These are phyloP conservation scores for Kodamaea sagamina DNA, from an alignment of 805 yeast species.

Conservation along the genomic window DNA sequence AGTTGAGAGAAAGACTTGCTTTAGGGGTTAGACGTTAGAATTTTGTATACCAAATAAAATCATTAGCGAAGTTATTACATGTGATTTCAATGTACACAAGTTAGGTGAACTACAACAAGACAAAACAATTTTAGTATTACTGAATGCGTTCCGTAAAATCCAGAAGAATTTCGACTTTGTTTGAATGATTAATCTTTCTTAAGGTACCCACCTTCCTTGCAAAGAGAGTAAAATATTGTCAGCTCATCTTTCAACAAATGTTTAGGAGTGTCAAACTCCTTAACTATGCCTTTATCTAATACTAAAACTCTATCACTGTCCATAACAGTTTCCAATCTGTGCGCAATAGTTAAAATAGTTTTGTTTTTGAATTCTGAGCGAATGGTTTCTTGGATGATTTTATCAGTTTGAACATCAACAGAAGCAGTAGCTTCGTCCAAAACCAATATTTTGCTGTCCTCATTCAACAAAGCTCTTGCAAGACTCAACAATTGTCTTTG, in stretches of 20 bases:
- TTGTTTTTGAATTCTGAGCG: conserved; percentile 68
- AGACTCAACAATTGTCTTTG: conserved; percentile 85
- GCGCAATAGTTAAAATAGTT: conserved; percentile 88
- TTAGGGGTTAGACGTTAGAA: conserved; percentile 5
- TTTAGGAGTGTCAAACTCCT: conserved; percentile 75
- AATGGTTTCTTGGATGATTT: conserved; percentile 76
- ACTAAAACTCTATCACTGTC: conserved; percentile 81
- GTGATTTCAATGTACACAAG: no score
- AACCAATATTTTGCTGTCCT: conserved; percentile 26
- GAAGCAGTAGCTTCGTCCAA: conserved; percentile 56
- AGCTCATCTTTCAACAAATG: conserved; percentile 44
- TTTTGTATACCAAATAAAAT: neutral
- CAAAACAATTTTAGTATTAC: neutral
- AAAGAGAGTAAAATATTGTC: conserved; percentile 45
- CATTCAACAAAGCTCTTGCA: conserved; percentile 74
- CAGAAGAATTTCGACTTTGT: no score
- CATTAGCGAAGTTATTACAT: neutral
- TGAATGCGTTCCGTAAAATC: no score
- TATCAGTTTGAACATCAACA: conserved; percentile 84
- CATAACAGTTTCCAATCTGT: conserved; percentile 81
- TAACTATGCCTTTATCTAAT: conserved; percentile 68
- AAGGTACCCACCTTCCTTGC: conserved; percentile 9
- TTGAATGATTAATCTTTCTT: neutral
- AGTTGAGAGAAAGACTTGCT: conserved; percentile 50
- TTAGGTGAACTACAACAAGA: no score